phyloP scores from a whole-genome alignment of 2,329 filamentous ascomycete genomes.

The Aspergillus ibericus region DNA sequence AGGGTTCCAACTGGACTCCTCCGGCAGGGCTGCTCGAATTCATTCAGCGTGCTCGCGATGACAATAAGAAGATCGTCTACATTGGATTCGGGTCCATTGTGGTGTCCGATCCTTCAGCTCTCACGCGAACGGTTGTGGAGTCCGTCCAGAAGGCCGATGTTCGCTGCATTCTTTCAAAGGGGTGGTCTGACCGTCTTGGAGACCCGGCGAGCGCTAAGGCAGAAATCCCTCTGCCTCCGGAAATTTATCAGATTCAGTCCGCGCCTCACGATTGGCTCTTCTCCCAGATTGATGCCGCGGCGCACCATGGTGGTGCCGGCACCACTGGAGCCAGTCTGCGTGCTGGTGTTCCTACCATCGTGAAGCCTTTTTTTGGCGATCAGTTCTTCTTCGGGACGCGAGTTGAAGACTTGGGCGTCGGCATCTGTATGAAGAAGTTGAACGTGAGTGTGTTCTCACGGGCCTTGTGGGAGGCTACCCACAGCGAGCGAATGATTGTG shows the following conservation, averaged over 20 bases:
- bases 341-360: slow-evolving; percentile 88
- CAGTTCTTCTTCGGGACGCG: slow-evolving; percentile 93
- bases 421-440: slow-evolving; percentile 83
- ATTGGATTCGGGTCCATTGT: slow-evolving; percentile 97
- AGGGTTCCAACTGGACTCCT: slow-evolving; percentile 68
- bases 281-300: slow-evolving; percentile 85
- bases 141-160: slow-evolving; percentile 89
- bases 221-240: slow-evolving; percentile 70
- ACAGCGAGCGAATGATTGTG: slow-evolving; percentile 85
- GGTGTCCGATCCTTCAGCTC: slow-evolving; percentile 80
- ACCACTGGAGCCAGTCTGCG: slow-evolving; percentile 92
- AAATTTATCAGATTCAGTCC: slow-evolving; percentile 84
- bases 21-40: slow-evolving; percentile 75
- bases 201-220: slow-evolving; percentile 59
- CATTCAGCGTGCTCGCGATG: slow-evolving; percentile 75
- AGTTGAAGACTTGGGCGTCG: slow-evolving; percentile 90
- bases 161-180: slow-evolving; percentile 90
- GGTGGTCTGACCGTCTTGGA: slow-evolving; percentile 85
- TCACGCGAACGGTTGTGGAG: slow-evolving; percentile 91
- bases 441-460: slow-evolving; percentile 82
- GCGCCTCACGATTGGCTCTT: slow-evolving; percentile 98
- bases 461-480: slow-evolving; percentile 86
- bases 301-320: slow-evolving; percentile 90
- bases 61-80: slow-evolving; percentile 90
- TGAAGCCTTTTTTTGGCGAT: slow-evolving; percentile 96